Evolutionary conservation across 768 basidiomycete genomes (phyloP).

Genomic region (Collybia mongolica): DNA sequence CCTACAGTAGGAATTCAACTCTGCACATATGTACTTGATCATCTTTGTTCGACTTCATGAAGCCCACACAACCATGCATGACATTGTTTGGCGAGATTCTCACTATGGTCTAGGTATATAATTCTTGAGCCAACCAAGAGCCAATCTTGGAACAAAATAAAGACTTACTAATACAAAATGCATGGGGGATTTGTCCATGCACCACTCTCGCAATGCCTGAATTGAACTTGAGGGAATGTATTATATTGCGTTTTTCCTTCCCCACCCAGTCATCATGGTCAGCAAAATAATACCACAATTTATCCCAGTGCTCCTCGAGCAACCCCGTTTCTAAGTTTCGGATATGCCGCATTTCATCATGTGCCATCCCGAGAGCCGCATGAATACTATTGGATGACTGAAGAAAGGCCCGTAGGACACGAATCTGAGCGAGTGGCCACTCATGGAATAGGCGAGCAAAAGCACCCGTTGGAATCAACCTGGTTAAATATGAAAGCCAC

Average conservation of each 20-base stretch:
- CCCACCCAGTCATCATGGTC: slow-evolving; percentile 71
- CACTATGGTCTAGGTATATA: slow-evolving; percentile 44
- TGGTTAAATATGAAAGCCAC: slow-evolving; percentile 40
- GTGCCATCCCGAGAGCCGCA: slow-evolving; percentile 57
- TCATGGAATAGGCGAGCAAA: slow-evolving; percentile 43
- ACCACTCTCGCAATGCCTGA: slow-evolving; percentile 32
- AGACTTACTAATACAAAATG: slow-evolving; percentile 68
- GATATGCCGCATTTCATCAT: slow-evolving; percentile 69
- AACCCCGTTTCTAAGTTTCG: slow-evolving; percentile 46
- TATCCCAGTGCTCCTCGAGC: slow-evolving; percentile 36
- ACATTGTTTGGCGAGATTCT: slow-evolving; percentile 49
- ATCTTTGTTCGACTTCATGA: no score
- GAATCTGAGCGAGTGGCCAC: slow-evolving; percentile 49
- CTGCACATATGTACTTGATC: no score
- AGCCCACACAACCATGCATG: slow-evolving; percentile 5
- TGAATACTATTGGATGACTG: slow-evolving; percentile 49
- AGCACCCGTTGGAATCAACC: slow-evolving; percentile 35
- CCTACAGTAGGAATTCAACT: no score
- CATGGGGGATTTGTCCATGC: slow-evolving; percentile 60
- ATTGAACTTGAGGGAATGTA: slow-evolving; percentile 37
- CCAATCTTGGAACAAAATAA: not conserved
- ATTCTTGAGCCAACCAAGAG: no score
- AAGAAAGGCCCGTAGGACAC: slow-evolving; percentile 48
- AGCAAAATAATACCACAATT: slow-evolving; percentile 57
- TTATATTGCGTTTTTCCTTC: slow-evolving; percentile 43